These are phyloP conservation scores for Pleurotus djamor DNA, from an alignment of 768 basidiomycete species.

Conservation along the genomic window DNA sequence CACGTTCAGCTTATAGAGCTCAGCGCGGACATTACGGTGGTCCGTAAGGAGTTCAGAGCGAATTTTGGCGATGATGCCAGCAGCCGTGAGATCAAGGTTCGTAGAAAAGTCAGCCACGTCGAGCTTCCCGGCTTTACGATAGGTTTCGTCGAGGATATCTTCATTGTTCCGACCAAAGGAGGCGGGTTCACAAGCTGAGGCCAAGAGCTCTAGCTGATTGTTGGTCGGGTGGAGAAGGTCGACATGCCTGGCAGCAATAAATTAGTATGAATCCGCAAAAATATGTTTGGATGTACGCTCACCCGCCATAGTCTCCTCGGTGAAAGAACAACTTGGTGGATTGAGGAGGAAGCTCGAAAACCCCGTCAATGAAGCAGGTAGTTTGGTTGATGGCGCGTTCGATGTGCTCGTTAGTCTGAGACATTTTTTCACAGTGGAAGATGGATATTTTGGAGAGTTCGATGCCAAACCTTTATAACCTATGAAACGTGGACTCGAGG, in stretches of 20 bases:
- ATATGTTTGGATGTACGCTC: neutral
- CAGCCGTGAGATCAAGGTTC: slow-evolving; percentile 22
- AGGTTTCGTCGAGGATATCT: slow-evolving; percentile 40
- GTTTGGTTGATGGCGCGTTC: no score
- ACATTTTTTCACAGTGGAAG: no score
- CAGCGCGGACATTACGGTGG: slow-evolving; percentile 18
- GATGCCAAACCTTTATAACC: no score
- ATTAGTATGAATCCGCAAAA: neutral
- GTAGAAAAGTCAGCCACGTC: slow-evolving; percentile 30
- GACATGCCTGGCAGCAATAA: neutral
- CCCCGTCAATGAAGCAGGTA: neutral
- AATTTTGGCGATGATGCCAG: slow-evolving; percentile 22
- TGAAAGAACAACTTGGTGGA: slow-evolving; percentile 5
- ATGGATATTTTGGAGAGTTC: no score
- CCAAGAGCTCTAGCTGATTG: slow-evolving; percentile 18
- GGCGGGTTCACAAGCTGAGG: slow-evolving; percentile 33
- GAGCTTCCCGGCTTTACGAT: slow-evolving; percentile 45
- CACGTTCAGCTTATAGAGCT: slow-evolving; percentile 45
- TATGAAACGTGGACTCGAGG: no score
- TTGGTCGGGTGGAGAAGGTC: neutral
- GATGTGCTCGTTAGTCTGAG: no score
- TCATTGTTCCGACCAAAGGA: slow-evolving; percentile 33
- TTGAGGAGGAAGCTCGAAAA: neutral
- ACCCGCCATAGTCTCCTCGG: neutral
- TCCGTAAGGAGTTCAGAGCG: slow-evolving; percentile 16